phyloP scores from a whole-genome alignment of 1,284 basidiomycete genomes.

The Sutorius eximius region DNA sequence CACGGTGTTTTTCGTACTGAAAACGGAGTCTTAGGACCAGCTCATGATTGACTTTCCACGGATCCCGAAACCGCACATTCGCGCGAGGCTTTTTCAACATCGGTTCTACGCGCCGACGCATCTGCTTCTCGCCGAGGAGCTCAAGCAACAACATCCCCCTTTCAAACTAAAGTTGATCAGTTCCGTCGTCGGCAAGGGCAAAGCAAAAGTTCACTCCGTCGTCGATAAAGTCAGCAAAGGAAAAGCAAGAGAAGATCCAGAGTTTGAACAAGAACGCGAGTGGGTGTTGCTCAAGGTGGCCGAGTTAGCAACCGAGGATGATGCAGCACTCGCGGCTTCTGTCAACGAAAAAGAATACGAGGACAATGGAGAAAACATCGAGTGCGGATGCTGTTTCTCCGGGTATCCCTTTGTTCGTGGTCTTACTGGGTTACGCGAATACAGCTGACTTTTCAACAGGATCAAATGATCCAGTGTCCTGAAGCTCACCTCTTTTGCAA shows the following conservation, averaged over 20 bases:
- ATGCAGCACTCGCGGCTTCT: constrained; percentile 24
- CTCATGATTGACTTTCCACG: constrained; percentile 57
- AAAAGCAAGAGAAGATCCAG: constrained; percentile 41
- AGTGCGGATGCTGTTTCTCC: constrained; percentile 84
- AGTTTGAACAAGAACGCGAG: constrained; percentile 47
- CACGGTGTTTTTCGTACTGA: constrained; percentile 8
- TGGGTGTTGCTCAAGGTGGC: constrained; percentile 40
- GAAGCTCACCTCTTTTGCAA: constrained; percentile 78
- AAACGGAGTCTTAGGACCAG: constrained; percentile 40
- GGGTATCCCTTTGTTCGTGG: constrained; percentile 66
- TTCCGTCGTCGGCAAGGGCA: constrained; percentile 43
- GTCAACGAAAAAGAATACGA: constrained; percentile 41
- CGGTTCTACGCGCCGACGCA: constrained; percentile 64
- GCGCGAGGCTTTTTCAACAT: constrained; percentile 37
- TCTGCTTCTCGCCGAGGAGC: constrained; percentile 44
- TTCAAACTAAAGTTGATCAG: constrained; percentile 44
- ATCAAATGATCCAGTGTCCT: constrained; percentile 81
- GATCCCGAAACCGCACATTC: constrained; percentile 54
- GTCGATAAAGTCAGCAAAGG: constrained; percentile 37
- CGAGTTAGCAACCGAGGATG: constrained; percentile 17
- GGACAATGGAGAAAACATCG: constrained; percentile 56
- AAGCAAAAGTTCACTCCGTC: constrained; percentile 25
- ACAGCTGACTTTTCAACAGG: constrained; percentile 41
- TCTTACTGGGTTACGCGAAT: background rate
- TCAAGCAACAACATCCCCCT: constrained; percentile 34